Evolutionary conservation across 2,329 filamentous ascomycete species (phyloP), one percentile per base, ranked within the genome.

Genomic region (Diaporthe citrichinensis): DNA sequence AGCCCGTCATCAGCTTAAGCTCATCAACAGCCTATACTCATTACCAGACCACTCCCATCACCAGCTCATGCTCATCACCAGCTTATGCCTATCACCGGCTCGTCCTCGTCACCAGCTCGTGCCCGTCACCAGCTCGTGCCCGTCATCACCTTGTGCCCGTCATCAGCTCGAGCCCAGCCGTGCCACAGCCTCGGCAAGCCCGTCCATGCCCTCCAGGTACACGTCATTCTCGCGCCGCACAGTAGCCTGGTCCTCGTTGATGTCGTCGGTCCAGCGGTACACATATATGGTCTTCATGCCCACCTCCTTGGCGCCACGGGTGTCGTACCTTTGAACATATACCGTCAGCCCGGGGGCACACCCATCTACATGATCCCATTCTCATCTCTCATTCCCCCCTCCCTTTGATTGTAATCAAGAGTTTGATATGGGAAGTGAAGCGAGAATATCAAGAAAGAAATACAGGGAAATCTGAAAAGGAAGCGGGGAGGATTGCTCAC

Each of bases 231-330:
- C 86, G 4, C 57, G 72, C 46, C 81, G 83, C 0, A 88, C 82
- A 4, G 78, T 71, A 14, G 82, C 81, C 82, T 86, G 85, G 76
- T 88, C 83, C 78, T 90, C 87, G 36, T 84, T 80, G 0, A 86
- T 78, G 81, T 91, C 89, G 74, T 91, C 89, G 0, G 89, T 90
- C 85, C 85, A 87, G 28, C 89, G 81, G 77, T 86, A 83, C 5
- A 92, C 81, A 78, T 90, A 91, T 0, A 90, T 81, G 0, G 89
- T 90, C 77, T 82, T 85, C 82, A 91, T 86, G 0, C 89, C 89
- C 9, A 85, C 82, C 1, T 78, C 78, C 78, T 86, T 86, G 20
- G 88, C 90, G 1, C 85, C 89, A 23, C 87, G 81, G 31, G 88
- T 72, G 79, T 91, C 90, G 78, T 89, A 90, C 3, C 87, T 87